Evolutionary conservation across 2,329 filamentous ascomycete genomes (phyloP), one percentile per base, ranked within the genome.

Genomic region (Diaporthe sp.): DNA sequence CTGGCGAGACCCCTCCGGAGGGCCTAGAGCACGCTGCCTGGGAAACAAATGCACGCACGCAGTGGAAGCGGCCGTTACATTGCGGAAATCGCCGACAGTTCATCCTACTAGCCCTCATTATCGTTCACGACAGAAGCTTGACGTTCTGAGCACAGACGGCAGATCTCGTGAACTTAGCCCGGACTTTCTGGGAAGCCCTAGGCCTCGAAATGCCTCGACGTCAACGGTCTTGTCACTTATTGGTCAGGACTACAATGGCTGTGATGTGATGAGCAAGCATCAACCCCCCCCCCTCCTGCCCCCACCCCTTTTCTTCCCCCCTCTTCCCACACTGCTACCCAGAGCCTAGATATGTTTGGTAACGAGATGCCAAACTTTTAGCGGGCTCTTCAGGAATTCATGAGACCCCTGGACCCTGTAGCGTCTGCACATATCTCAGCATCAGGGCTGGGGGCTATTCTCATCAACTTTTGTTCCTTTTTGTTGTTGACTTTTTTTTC

Each of bases 31-130:
- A 53, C 25, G 47, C 57, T 63, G 51, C 71, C 28, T 37, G 22
- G 47, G 22, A 34, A 17, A 44, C 20, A 31, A 7, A 53, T 20
- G 39, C 61, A 49, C 47, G 47, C 28, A 49, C 51, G 60, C 34
- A 53, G 61, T 74, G 63, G 74, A 58, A 57, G 39, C 22, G 63
- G 61, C 71, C 72, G 75, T 71, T 49, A 17, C 37, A 44, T 25
- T 20, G 15, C 63, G 55, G 75, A 60, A 31, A 28, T 49, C 71
- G 63, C 72, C 75, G 75, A 76, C 37, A 39, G 4, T 9, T 28
- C 22, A 44, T 42, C 22, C 44, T 31, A 31, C 58, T 42, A n/a
- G n/a, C 34, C 37, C 49, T 73, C 34, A 34, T 55, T 49, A 39
- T 63, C 22, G 17, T 53, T 42, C 37, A 53, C 47, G 25, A 53